Evolutionary conservation across 768 basidiomycete species (phyloP).

Genomic region (Boletus insuetus): DNA sequence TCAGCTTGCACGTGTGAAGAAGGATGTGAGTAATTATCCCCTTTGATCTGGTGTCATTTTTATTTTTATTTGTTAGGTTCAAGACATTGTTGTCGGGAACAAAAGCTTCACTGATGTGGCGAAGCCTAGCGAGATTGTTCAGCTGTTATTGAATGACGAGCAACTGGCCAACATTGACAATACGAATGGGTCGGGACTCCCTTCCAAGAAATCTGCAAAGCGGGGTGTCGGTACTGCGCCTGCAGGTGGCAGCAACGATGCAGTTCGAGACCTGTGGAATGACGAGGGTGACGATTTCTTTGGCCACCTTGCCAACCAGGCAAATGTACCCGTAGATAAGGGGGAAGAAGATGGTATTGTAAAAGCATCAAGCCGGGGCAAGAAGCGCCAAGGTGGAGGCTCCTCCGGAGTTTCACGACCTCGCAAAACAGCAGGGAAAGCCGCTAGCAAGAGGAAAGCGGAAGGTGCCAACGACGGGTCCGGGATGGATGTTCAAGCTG

Average conservation of each 20-base stretch:
- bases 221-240: slow-evolving; percentile 27
- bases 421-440: slow-evolving; percentile 34
- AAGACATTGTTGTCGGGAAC: slow-evolving; percentile 98
- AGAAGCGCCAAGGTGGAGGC: slow-evolving; percentile 33
- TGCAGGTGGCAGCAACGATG: slow-evolving; percentile 34
- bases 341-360: slow-evolving; percentile 31
- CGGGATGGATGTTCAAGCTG: slow-evolving; percentile 26
- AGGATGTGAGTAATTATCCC: slow-evolving; percentile 62
- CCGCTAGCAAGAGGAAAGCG: slow-evolving; percentile 30
- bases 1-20: slow-evolving; percentile 93
- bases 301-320: slow-evolving; percentile 47
- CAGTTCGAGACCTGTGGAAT: slow-evolving; percentile 71
- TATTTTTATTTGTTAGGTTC: slow-evolving; percentile 58
- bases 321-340: slow-evolving; percentile 18
- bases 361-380: slow-evolving; percentile 27
- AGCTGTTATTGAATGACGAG: slow-evolving; percentile 90
- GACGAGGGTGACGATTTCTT: slow-evolving; percentile 89
- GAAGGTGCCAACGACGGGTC: slow-evolving; percentile 25
- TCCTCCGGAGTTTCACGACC: slow-evolving; percentile 17
- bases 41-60: neutral
- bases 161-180: slow-evolving; percentile 74
- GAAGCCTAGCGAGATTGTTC: slow-evolving; percentile 96
- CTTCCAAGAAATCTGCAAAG: slow-evolving; percentile 37
- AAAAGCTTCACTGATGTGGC: slow-evolving; percentile 92
- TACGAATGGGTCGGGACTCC: slow-evolving; percentile 37